These are phyloP conservation scores for Neurospora sp. DNA, from an alignment of 495 filamentous ascomycete genomes.

Conservation along the genomic window DNA sequence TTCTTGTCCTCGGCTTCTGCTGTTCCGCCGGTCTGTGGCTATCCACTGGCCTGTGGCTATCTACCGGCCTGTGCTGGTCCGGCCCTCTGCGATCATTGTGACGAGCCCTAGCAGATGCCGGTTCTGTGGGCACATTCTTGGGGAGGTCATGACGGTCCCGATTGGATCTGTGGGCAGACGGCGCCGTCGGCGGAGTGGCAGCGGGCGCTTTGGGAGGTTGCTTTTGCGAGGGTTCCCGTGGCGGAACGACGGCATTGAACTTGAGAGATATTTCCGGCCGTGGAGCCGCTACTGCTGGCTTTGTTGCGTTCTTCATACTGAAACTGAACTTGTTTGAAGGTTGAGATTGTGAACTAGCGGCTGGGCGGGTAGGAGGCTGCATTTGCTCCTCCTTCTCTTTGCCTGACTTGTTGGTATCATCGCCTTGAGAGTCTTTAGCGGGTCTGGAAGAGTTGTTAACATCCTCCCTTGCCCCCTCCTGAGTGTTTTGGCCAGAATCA, in stretches of 20 bases:
- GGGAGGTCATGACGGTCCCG: slow-evolving; percentile 34
- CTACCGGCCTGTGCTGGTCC: slow-evolving; percentile 21
- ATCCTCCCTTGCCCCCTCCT: slow-evolving; percentile 33
- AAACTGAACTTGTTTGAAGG: slow-evolving; percentile 69
- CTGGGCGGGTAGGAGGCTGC: slow-evolving; percentile 34
- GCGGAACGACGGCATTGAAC: slow-evolving; percentile 47
- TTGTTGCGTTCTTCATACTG: slow-evolving; percentile 61
- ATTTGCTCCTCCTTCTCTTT: slow-evolving; percentile 32
- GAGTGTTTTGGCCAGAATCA: slow-evolving; percentile 15
- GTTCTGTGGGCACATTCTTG: slow-evolving; percentile 38
- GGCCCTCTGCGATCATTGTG: slow-evolving; percentile 34
- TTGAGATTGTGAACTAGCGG: slow-evolving; percentile 39
- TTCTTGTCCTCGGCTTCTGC: slow-evolving; percentile 38
- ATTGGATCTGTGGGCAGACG: slow-evolving; percentile 10
- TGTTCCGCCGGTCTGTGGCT: slow-evolving; percentile 23
- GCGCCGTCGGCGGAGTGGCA: slow-evolving; percentile 25
- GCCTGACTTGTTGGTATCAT: slow-evolving; percentile 45
- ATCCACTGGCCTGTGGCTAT: slow-evolving; percentile 24
- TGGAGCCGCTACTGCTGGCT: slow-evolving; percentile 48
- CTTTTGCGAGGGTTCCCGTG: slow-evolving; percentile 24
- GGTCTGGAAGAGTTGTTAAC: slow-evolving; percentile 52
- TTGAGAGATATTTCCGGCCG: slow-evolving; percentile 67
- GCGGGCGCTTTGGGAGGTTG: slow-evolving; percentile 13
- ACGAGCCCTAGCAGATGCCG: slow-evolving; percentile 43
- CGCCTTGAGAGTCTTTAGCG: slow-evolving; percentile 53